Base-by-base conservation (phyloP, 78 protist genomes). In the Dictyostelium brefeldianum region DNA sequence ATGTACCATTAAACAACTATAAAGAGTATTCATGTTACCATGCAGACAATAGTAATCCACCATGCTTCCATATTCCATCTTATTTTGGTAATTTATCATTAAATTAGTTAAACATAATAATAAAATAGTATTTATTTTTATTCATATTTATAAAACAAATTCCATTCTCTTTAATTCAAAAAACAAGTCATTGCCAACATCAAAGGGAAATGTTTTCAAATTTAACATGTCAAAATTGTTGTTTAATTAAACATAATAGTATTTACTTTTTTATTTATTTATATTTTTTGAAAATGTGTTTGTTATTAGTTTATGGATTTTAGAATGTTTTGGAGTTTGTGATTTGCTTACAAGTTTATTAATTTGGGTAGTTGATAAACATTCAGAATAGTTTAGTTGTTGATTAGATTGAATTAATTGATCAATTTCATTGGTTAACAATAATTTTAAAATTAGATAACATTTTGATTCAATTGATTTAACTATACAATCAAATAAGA, bases 11-110 rank as follows among this genome's bases (percentile, higher is more conserved):
- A 50, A 1, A 25, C 48, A 18, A 14, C 43, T n/a, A 70, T 5
- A 67, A 71, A 20, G 84, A 87, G 25, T 87, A 50, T 43, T 25
- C 65, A 4, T 74, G 85, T 12, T 87, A 81, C 74, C 65, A 77
- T 64, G 83, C 93, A 14, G 80, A 81, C 15, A 29, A 59, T 36
- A 64, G 29, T 18, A 29, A n/a, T 12, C 84, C 84, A n/a, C 80
- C 93, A 22, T 87, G 93, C 36, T 87, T 87, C 84, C 93, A 87
- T 47, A 67, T 77, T 1, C 93, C 93, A 47, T 77, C 84, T 53
- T 36, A 18, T 8, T 87, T 87, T 87, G 93, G 93, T 48, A 46
- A n/a, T 31, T 27, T 67, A 12, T 20, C 48, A 29, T 31, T 67
- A 25, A 67, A 67, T 31, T 67, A 67, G 31, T 64, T 27, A n/a